Evolutionary conservation across 148 eudicot species (phyloP), one percentile per base, ranked within the genome.

Genomic region (Fallopia convolvulus): DNA sequence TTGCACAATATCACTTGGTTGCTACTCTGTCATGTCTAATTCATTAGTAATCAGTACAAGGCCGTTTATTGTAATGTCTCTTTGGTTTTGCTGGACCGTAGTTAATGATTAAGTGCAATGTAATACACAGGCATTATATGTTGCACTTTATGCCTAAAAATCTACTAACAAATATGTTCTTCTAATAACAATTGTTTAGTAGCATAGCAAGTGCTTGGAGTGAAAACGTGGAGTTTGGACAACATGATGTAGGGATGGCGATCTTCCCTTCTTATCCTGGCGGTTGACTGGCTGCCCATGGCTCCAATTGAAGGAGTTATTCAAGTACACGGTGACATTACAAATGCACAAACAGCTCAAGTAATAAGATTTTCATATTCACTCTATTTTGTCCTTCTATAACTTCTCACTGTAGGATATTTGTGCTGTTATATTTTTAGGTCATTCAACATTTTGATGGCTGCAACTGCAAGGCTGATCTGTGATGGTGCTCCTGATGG

Each of bases 401-500:
- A 68, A 36, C 72, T 17, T 68, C 72, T 68, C 44, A 68, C 72
- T 5, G 46, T 10, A 33, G 21, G 20, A 68, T 36, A 42, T 68
- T 15, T 68, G 44, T 58, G 30, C 26, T 32, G 70, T 65, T 65
- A 12, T 36, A 39, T 76, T 79, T 18, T 13, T 83, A 95, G 99
- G 97, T 95, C 74, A 95, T 95, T 74, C 83, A 93, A 49, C 98
- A 95, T 89, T 95, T 95, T 85, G 97, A 95, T 88, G 99, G 99
- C 30, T 26, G 30, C 30, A 26, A 26, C 75, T 89, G 99, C 89
- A 93, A 93, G 82, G 99, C 99, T 77, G 99, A 95, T 95, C 52
- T 95, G 99, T 86, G 99, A 93, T 84, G 99, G 99, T 78, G 99
- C 99, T 77, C 99, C 98, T 77, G 99, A 95, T 86, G 99, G 99